phyloP scores from a whole-genome alignment of 129 eudicot genomes.

The Flaveria linearis region DNA sequence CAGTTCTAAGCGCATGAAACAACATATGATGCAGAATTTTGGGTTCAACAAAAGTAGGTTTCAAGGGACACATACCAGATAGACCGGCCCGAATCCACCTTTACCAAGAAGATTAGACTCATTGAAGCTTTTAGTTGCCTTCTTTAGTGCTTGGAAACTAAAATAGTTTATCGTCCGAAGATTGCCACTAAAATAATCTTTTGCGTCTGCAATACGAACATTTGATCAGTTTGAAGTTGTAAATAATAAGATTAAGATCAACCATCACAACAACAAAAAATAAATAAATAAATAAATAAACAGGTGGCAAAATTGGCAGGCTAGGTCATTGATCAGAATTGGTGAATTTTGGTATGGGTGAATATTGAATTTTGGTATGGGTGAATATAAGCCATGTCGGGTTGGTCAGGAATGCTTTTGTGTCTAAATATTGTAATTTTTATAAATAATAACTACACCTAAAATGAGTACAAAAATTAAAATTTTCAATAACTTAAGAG shows the following conservation, averaged over 20 bases:
- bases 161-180: conserved; percentile 61
- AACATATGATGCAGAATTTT: conserved; percentile 3
- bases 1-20: background rate
- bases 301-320: background rate
- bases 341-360: background rate
- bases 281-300: background rate
- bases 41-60: background rate
- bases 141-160: conserved; percentile 54
- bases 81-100: conserved; percentile 76
- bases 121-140: conserved; percentile 46
- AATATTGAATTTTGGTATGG: background rate
- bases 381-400: background rate
- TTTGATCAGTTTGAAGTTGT: background rate
- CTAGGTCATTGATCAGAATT: background rate
- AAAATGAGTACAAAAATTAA: background rate
- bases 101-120: conserved; percentile 46
- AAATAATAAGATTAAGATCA: background rate
- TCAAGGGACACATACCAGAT: conserved; percentile 37
- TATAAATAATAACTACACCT: background rate
- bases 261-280: background rate
- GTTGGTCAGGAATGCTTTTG: background rate
- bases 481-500: background rate
- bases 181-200: conserved; percentile 49
- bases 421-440: background rate
- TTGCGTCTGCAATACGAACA: conserved; percentile 37